These are phyloP conservation scores for Panicum hallii DNA, from an alignment of 202 grass and related monocot genomes.

Conservation along the genomic window DNA sequence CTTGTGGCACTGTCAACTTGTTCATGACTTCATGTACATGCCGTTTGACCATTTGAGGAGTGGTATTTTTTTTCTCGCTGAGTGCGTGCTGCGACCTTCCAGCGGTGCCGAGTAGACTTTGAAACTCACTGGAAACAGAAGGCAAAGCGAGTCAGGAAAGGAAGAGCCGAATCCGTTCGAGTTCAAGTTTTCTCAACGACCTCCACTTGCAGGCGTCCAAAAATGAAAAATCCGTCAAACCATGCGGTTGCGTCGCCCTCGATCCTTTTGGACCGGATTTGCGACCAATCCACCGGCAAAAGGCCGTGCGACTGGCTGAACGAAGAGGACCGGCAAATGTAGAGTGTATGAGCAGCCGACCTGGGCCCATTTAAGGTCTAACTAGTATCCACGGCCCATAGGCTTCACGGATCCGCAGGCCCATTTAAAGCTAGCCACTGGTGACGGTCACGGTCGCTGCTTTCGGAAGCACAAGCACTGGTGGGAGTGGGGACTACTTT, in stretches of 20 bases:
- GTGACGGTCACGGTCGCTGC: too few species aligned
- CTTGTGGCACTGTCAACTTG: too few species aligned
- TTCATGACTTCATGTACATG: too few species aligned
- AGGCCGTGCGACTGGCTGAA: too few species aligned
- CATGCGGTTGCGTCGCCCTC: not conserved
- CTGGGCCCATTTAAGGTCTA: too few species aligned
- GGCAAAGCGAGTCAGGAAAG: not conserved
- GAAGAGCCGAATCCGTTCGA: not conserved
- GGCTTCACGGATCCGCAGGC: too few species aligned
- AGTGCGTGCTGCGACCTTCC: not conserved
- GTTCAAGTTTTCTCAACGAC: not conserved
- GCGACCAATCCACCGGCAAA: too few species aligned
- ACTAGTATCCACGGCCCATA: too few species aligned
- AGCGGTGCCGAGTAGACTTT: not conserved
- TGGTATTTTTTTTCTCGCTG: not conserved
- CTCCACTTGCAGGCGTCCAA: not conserved
- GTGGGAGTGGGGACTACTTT: too few species aligned
- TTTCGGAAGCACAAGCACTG: too few species aligned
- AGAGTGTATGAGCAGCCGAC: too few species aligned
- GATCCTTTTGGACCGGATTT: not conserved
- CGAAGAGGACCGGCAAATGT: too few species aligned
- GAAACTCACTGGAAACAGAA: not conserved
- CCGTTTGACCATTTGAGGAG: not conserved
- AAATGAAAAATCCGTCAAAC: not conserved
- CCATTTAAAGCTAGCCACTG: not conserved